Evolutionary conservation across 73 alveolate genomes (phyloP), one percentile per base, ranked within the genome.

Genomic region (Paraurostyla sp.): DNA sequence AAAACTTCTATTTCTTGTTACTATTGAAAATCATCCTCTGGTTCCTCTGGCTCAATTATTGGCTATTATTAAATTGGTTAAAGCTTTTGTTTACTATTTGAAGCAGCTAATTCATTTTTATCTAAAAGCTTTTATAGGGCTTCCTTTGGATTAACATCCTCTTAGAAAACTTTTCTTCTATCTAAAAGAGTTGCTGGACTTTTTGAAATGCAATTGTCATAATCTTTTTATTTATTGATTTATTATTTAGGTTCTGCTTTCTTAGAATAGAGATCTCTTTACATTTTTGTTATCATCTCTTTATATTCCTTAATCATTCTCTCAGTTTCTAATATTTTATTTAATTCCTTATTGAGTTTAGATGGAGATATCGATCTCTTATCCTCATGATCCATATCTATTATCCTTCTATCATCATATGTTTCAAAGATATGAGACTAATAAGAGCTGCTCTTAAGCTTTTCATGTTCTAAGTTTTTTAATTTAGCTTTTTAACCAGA

Each of bases 301-400:
- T 73, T 73, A 73, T 73, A 73, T 45, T 73, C 86, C 27, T 73
- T 73, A 7, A 73, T 73, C 65, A 43, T 43, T 27, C 52, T 73
- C 52, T 73, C 86, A n/a, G 86, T 73, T 36, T 73, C 86, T 43
- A 73, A 45, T 13, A 73, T 73, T 48, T 73, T 73, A 49, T 73
- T 73, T 2, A 73, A 38, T 27, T 73, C 86, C 46, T 73, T 25
- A 43, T 73, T 73, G 18, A 73, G 27, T 25, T 48, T 73, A 6
- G 65, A 45, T 20, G 86, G 71, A 3, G 86, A 73, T 38, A 65
- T 52, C 30, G 30, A n/a, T n/a, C n/a, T n/a, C n/a, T n/a, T n/a
- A n/a, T n/a, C n/a, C n/a, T n/a, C n/a, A n/a, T n/a, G n/a, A n/a
- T n/a, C n/a, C n/a, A n/a, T n/a, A n/a, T n/a, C n/a, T n/a, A n/a